Conservation (phyloP, 306 rosid genomes). For the Prinsepia uniflora region DNA sequence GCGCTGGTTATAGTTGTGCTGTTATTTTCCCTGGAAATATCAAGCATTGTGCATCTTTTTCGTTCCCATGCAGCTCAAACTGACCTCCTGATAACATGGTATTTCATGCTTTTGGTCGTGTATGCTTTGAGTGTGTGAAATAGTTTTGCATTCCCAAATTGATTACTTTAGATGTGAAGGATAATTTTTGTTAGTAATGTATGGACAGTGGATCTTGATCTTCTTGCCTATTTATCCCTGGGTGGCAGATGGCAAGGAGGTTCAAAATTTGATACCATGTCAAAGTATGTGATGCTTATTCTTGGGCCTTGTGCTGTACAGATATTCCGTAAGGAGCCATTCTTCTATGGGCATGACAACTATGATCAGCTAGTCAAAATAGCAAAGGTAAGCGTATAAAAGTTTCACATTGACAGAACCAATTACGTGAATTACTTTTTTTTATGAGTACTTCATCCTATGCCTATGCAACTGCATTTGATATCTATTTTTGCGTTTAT, state of each 20-base stretch:
- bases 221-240: slow-evolving; percentile 27
- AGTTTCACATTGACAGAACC: background rate
- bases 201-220: slow-evolving; percentile 22
- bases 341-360: slow-evolving; percentile 94
- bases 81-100: background rate
- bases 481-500: background rate
- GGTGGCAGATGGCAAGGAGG: slow-evolving; percentile 27
- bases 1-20: background rate
- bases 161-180: background rate
- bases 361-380: slow-evolving; percentile 90
- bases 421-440: background rate
- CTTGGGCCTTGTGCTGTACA: slow-evolving; percentile 38
- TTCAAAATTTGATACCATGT: slow-evolving; percentile 24
- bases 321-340: slow-evolving; percentile 98
- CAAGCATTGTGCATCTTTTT: background rate
- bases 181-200: background rate
- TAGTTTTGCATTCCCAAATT: background rate
- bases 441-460: background rate
- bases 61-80: background rate
- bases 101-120: background rate
- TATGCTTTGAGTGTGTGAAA: slow-evolving; percentile 5
- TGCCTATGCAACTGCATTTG: background rate
- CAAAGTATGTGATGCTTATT: slow-evolving; percentile 34
- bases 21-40: background rate
- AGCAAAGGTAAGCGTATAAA: slow-evolving; percentile 53